Evolutionary conservation across 257 asterid species (phyloP), one percentile per base, ranked within the genome.

Genomic region (Scutellaria minor): DNA sequence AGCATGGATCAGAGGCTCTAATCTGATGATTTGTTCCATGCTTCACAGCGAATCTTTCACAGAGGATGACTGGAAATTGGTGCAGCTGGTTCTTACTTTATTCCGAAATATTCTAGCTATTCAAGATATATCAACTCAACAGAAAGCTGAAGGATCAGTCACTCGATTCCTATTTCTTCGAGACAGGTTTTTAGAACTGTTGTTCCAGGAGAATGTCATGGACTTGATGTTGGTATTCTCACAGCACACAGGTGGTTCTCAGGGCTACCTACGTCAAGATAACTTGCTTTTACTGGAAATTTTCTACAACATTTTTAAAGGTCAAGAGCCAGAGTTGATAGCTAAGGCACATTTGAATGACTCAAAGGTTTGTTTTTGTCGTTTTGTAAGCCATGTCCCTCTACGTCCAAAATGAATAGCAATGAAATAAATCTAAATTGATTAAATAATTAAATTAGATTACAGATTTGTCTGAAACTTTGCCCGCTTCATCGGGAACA

Each of bases 51-150:
- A 84, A 71, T 76, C 88, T 6, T 95, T 95, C 83, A 85, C 95
- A 42, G 99, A 95, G 45, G 99, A 95, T 77, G 96, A 92, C 78
- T 95, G 98, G 98, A 95, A 92, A 84, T 70, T 95, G 86, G 96
- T 95, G 71, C 98, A 95, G 86, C 81, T 95, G 83, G 85, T 95
- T 75, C 90, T 95, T 75, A 92, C 97, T 46, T 81, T 95, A 47
- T 92, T 95, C 66, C 90, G 98, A 3, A 95, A 95, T 70, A 50
- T 90, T 69, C 86, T 95, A 59, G 98, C 98, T 31, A 81, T 95
- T 79, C 98, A 95, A 85, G 93, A 92, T 66, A 85, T 91, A 81
- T 86, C 96, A 75, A 82, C 83, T 22, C 95, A 88, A 71, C 97
- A 87, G 82, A 88, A 84, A 80, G 89, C 89, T 50, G 92, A 87